A percentile compares a stretch with the other conserved stretches of the same genome.
phyloP scores from a whole-genome alignment of 2,329 filamentous ascomycete species.

The Orbilia ellipsospora region DNA sequence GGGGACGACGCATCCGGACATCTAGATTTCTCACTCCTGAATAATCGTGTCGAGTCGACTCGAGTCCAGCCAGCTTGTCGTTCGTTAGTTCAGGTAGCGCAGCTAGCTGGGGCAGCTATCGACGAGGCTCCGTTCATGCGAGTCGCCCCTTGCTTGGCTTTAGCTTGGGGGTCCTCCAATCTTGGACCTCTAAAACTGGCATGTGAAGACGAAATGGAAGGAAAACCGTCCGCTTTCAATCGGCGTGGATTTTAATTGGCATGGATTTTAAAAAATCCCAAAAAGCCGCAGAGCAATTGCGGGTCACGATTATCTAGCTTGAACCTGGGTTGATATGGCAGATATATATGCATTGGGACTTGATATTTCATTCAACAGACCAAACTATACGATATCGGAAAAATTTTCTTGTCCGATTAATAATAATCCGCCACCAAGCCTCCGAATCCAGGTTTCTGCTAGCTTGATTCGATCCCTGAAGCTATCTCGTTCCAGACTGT shows the following conservation, averaged over 20 bases:
- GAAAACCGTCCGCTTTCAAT: slow-evolving; percentile 7
- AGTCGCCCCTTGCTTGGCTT: neutral
- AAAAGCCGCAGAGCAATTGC: too few species aligned
- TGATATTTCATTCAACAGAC: neutral
- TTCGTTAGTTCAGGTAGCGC: slow-evolving; percentile 28
- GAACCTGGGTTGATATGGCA: too few species aligned
- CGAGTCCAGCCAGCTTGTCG: neutral
- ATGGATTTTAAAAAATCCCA: too few species aligned
- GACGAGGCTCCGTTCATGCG: neutral
- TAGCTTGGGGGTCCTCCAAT: slow-evolving; percentile 10
- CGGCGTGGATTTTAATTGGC: neutral
- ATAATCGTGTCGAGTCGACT: neutral
- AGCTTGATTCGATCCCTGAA: too few species aligned
- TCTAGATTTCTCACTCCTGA: slow-evolving; percentile 6
- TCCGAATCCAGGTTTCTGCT: too few species aligned
- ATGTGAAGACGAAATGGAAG: slow-evolving; percentile 39
- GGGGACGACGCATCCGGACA: slow-evolving; percentile 40
- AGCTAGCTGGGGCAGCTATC: slow-evolving; percentile 10
- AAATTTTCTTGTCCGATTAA: slow-evolving; percentile 20
- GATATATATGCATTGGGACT: too few species aligned
- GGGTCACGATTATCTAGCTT: too few species aligned
- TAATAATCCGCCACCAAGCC: neutral
- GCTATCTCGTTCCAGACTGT: slow-evolving; percentile 28
- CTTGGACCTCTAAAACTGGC: slow-evolving; percentile 9
- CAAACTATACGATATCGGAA: neutral